Percentiles rank a stretch among this genome's conserved stretches.
These are phyloP conservation scores for Eremomyces bilateralis DNA, from an alignment of 495 filamentous ascomycete species.

Conservation along the genomic window DNA sequence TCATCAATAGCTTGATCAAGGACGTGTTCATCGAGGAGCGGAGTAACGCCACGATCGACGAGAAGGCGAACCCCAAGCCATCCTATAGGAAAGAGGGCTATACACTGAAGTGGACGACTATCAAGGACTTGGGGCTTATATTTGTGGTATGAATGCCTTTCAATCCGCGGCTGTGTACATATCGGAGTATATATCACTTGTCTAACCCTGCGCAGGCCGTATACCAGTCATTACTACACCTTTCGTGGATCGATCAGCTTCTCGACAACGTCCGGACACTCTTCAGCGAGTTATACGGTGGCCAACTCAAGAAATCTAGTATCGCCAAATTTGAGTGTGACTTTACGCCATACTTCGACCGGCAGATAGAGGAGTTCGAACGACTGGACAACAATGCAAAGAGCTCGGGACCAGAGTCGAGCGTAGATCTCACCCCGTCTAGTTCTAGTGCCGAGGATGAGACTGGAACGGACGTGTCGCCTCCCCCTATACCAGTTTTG, in stretches of 20 bases:
- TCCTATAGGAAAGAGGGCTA: conserved; percentile 82
- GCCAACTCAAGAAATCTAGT: conserved; percentile 63
- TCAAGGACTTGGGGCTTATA: conserved; percentile 80
- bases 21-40: conserved; percentile 95
- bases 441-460: too few species aligned
- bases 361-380: conserved; percentile 74
- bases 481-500: too few species aligned
- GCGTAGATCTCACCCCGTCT: conserved; percentile 8
- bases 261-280: conserved; percentile 82
- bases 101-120: conserved; percentile 80
- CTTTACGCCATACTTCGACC: conserved; percentile 88
- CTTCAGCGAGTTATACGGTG: conserved; percentile 71
- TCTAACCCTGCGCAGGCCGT: too few species aligned
- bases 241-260: conserved; percentile 93
- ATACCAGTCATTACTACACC: conserved; percentile 82
- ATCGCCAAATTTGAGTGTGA: conserved; percentile 49
- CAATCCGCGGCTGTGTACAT: neutral
- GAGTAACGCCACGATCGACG: conserved; percentile 34
- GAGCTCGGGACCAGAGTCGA: neutral
- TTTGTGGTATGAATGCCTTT: conserved; percentile 53
- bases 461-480: too few species aligned
- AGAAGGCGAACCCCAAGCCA: conserved; percentile 35
- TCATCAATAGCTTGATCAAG: conserved; percentile 85
- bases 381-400: conserved; percentile 21
- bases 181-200: too few species aligned